A percentile compares a stretch with the other conserved stretches of the same genome.
These are phyloP conservation scores for Cutaneotrichosporon dermatis DNA, from an alignment of 1,284 basidiomycete genomes.

Conservation along the genomic window DNA sequence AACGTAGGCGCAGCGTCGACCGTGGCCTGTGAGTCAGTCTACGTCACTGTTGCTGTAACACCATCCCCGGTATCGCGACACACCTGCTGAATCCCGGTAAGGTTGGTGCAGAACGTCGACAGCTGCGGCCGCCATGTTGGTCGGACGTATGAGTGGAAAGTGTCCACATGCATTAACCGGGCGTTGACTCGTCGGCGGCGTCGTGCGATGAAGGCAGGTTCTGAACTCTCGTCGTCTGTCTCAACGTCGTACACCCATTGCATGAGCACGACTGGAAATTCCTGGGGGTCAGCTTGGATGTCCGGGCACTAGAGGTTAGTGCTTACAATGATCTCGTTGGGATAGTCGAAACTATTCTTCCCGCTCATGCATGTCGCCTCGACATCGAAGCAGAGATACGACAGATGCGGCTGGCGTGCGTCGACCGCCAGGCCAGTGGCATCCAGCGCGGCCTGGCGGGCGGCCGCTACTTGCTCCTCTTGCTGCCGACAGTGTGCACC, in stretches of 20 bases:
- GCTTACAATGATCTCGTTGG: constrained; percentile 85
- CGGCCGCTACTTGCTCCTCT: constrained; percentile 7
- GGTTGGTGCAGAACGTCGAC: constrained; percentile 72
- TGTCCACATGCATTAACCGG: constrained; percentile 47
- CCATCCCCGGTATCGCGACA: constrained; percentile 22
- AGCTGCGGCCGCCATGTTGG: constrained; percentile 81
- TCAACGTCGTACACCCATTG: constrained; percentile 67
- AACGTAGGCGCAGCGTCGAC: constrained; percentile 76
- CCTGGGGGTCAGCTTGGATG: constrained; percentile 20
- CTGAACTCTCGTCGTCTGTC: not conserved
- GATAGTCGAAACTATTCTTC: constrained; percentile 61
- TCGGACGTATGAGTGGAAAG: constrained; percentile 81
- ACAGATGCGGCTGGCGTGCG: constrained; percentile 35
- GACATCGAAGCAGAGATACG: constrained; percentile 57
- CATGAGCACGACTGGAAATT: constrained; percentile 65
- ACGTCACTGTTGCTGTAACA: too few species aligned
- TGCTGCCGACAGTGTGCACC: not conserved
- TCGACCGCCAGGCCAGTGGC: not conserved
- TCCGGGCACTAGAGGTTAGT: too few species aligned
- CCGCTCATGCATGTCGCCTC: constrained; percentile 79
- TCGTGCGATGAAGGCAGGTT: not conserved
- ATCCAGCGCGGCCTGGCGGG: not conserved
- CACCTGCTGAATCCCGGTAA: constrained; percentile 92
- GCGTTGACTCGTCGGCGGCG: not conserved
- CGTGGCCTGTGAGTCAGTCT: constrained; percentile 57